Conservation (phyloP, 768 basidiomycete species). For the Russula ochroleuca region DNA sequence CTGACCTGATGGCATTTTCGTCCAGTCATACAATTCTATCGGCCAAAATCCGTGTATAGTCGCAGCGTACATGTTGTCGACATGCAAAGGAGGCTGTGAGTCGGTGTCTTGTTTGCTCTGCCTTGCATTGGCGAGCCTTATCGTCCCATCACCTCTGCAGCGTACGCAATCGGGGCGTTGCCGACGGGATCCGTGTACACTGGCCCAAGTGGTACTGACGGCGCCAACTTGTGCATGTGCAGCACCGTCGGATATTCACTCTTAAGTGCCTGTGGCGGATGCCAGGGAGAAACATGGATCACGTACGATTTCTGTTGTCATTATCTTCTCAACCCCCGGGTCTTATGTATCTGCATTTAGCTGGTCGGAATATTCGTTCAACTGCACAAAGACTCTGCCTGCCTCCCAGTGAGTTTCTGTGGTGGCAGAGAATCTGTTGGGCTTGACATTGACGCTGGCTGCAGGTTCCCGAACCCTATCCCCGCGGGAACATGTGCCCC, state of each 20-base stretch:
- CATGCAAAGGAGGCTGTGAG: conserved; percentile 2
- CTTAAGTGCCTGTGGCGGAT: conserved; percentile 7
- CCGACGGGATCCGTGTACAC: background rate
- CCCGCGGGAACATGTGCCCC: background rate
- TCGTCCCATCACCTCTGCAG: background rate
- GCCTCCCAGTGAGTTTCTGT: background rate
- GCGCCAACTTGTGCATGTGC: conserved; percentile 1
- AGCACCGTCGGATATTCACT: conserved; percentile 3
- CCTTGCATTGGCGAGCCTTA: background rate
- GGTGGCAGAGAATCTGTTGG: too few species aligned
- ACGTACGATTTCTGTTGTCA: background rate
- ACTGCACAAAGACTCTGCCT: background rate
- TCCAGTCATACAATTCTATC: conserved; percentile 2
- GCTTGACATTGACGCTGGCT: background rate
- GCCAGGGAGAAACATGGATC: background rate
- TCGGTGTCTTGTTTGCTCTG: background rate
- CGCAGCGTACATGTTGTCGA: background rate
- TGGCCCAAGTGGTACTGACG: background rate
- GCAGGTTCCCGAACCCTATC: conserved; percentile 11
- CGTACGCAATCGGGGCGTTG: background rate
- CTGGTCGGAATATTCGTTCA: background rate
- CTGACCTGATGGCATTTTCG: background rate
- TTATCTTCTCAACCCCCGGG: background rate
- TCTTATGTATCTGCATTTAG: background rate
- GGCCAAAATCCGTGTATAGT: conserved; percentile 1